Percentiles rank a stretch among this genome's conserved stretches.
These are phyloP conservation scores for Glomus cerebriforme DNA, from an alignment of 192 early-diverging fungal species.

Conservation along the genomic window DNA sequence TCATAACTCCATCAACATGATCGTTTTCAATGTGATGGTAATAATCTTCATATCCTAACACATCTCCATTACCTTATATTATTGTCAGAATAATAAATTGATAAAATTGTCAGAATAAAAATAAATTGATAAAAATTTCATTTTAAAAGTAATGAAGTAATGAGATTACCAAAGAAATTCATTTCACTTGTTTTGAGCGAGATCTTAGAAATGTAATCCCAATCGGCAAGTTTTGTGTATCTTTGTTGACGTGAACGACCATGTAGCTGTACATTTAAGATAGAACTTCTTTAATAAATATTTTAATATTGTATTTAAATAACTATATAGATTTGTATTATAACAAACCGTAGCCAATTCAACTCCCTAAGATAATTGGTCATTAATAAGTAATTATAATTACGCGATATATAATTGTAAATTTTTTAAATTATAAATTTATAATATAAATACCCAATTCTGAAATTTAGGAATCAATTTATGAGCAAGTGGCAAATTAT, in stretches of 20 bases:
- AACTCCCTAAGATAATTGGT: constrained; percentile 48
- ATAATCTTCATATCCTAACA: constrained; percentile 84
- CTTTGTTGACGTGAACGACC: constrained; percentile 91
- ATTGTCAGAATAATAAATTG: constrained; percentile 25
- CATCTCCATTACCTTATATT: constrained; percentile 75
- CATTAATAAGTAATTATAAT: background rate
- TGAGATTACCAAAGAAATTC: constrained; percentile 55
- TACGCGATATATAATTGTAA: background rate
- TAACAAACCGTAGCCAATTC: constrained; percentile 56
- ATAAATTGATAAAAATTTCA: too few relatives aligned
- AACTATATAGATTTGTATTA: background rate
- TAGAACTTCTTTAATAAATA: background rate
- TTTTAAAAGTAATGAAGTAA: constrained; percentile 47
- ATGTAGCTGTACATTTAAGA: constrained; percentile 61
- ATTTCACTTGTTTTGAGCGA: constrained; percentile 42
- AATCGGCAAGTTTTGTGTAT: constrained; percentile 88
- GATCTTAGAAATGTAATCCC: constrained; percentile 85
- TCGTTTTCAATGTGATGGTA: constrained; percentile 63
- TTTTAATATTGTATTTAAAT: background rate
- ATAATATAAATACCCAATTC: constrained; percentile 45
- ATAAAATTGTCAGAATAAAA: background rate
- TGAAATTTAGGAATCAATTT: constrained; percentile 72
- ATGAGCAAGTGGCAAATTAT: constrained; percentile 65
- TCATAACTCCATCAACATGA: constrained; percentile 85
- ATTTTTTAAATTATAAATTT: too few relatives aligned